Conservation (phyloP, 352 stramenopile species). For the Globisporangium parvum region DNA sequence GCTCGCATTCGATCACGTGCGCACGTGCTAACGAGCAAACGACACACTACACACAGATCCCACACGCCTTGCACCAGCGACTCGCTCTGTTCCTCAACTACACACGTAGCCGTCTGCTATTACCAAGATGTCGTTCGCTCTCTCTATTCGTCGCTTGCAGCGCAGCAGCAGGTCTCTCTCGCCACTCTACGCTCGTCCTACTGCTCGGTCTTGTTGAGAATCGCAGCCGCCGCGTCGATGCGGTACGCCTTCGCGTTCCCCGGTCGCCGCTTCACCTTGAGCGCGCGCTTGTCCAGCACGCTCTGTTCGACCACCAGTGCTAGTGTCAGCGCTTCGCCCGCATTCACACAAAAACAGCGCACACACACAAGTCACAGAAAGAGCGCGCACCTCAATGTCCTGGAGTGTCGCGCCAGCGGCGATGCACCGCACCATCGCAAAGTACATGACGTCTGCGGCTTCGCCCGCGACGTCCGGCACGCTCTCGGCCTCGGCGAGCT, state of each 20-base stretch:
- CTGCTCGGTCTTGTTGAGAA: constrained; percentile 46
- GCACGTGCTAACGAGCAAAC: neutral
- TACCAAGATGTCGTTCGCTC: neutral
- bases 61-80: too few relatives aligned
- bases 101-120: neutral
- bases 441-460: constrained; percentile 95
- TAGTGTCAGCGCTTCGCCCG: neutral
- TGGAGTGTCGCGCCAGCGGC: constrained; percentile 90
- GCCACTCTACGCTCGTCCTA: neutral
- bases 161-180: neutral
- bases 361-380: neutral
- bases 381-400: constrained; percentile 74
- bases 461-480: constrained; percentile 90
- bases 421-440: constrained; percentile 91
- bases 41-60: neutral
- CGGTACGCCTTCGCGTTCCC: constrained; percentile 86
- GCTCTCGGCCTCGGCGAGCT: constrained; percentile 86
- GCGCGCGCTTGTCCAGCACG: constrained; percentile 88
- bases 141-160: neutral
- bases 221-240: constrained; percentile 73
- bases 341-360: neutral
- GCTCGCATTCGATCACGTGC: neutral
- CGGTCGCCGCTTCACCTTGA: constrained; percentile 89
- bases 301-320: constrained; percentile 23
- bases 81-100: neutral